Conservation (phyloP, 257 asterid genomes). For the Cinchona pubescens region DNA sequence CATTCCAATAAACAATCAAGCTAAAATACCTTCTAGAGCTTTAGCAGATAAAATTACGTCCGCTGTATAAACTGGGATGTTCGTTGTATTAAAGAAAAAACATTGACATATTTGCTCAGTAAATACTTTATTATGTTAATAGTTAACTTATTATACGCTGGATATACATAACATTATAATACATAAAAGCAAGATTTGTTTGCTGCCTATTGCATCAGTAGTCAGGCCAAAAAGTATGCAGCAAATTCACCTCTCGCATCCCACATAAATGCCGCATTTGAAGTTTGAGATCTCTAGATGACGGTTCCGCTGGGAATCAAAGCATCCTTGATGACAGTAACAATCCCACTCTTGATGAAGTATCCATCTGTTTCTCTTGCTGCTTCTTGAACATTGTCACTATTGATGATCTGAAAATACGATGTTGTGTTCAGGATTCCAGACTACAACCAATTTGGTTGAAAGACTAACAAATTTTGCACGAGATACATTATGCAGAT, state of each 20-base stretch:
- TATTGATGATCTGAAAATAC: conserved; percentile 56
- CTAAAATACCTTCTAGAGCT: too few species aligned
- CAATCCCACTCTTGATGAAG: conserved; percentile 91
- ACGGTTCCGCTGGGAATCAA: conserved; percentile 65
- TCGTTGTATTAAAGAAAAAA: background rate
- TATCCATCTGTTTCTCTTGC: conserved; percentile 93
- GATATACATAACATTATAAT: background rate
- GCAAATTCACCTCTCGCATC: background rate
- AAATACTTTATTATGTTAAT: background rate
- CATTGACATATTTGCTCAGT: background rate
- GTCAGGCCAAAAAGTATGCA: background rate
- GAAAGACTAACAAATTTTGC: background rate
- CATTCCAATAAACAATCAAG: too few species aligned
- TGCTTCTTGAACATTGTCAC: conserved; percentile 82
- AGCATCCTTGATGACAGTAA: conserved; percentile 88
- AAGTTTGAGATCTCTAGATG: conserved; percentile 36
- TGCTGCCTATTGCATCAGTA: background rate
- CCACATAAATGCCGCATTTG: background rate
- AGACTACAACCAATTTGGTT: background rate
- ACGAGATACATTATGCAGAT: background rate
- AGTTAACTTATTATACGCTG: background rate
- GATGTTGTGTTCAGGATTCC: background rate
- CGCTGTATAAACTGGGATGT: background rate
- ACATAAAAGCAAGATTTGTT: background rate
- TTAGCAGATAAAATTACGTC: too few species aligned